phyloP scores from a whole-genome alignment of 306 rosid genomes.

The Cercis canadensis region DNA sequence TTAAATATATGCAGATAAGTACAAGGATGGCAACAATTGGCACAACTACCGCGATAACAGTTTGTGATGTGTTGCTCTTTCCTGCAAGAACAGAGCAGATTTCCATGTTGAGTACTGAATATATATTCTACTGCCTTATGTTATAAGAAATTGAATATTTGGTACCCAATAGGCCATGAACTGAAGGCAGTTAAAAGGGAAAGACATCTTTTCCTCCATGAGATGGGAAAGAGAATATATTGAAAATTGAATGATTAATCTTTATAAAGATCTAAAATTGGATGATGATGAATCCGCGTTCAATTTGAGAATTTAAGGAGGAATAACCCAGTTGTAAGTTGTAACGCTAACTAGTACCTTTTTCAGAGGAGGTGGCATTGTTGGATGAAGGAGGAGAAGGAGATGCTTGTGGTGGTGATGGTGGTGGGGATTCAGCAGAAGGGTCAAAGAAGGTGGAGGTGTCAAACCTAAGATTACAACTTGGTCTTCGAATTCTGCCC shows the following conservation, averaged over 20 bases:
- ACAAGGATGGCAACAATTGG: no score
- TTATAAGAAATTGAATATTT: no score
- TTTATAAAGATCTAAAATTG: no score
- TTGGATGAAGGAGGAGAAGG: background rate
- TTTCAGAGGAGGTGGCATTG: background rate
- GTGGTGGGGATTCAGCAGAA: background rate
- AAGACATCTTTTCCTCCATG: no score
- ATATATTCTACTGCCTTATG: background rate
- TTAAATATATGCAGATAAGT: no score
- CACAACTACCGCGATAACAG: no score
- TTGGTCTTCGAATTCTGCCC: conserved; percentile 19
- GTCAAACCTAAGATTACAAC: conserved; percentile 33
- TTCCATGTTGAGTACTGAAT: no score
- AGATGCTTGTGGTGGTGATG: background rate
- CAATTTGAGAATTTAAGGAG: background rate
- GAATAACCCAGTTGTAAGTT: background rate
- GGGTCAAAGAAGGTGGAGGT: background rate
- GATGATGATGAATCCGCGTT: no score
- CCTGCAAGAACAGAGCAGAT: conserved; percentile 35
- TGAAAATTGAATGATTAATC: no score
- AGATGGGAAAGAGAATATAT: no score
- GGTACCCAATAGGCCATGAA: no score
- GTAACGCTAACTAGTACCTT: background rate
- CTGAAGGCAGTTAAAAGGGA: no score
- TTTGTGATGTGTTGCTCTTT: background rate